These are phyloP conservation scores for Punctularia strigosozonata DNA, from an alignment of 768 basidiomycete species.

Conservation along the genomic window DNA sequence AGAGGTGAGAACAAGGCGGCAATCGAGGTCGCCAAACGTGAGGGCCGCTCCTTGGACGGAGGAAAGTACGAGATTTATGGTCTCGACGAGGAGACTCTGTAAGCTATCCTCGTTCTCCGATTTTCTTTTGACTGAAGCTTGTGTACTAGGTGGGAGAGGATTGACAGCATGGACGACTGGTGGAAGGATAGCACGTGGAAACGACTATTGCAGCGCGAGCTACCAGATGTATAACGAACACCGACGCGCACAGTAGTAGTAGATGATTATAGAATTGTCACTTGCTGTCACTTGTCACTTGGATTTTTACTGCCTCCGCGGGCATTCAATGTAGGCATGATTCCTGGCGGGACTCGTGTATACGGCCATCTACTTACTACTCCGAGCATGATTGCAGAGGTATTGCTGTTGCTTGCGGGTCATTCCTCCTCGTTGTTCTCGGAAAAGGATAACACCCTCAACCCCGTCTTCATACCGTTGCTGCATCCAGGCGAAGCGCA, in stretches of 20 bases:
- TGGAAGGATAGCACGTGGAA: constrained; percentile 91
- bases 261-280: too few species aligned
- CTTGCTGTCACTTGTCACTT: too few species aligned
- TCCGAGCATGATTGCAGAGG: constrained; percentile 82
- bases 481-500: constrained; percentile 86
- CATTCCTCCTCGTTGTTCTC: constrained; percentile 81
- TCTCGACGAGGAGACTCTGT: constrained; percentile 69
- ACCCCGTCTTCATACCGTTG: constrained; percentile 54
- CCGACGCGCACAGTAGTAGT: too few species aligned
- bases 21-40: constrained; percentile 69
- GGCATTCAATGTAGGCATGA: too few species aligned
- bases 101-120: too few species aligned
- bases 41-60: constrained; percentile 46
- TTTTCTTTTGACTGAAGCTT: too few species aligned
- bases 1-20: constrained; percentile 81
- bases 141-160: constrained; percentile 83
- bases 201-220: constrained; percentile 67
- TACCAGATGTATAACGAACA: constrained; percentile 65
- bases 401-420: constrained; percentile 77
- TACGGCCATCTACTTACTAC: too few species aligned
- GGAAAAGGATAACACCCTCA: constrained; percentile 38
- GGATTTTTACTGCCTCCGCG: too few species aligned
- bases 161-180: constrained; percentile 79
- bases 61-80: constrained; percentile 84
- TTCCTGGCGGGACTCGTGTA: too few species aligned